phyloP scores from a whole-genome alignment of 2,329 filamentous ascomycete species.

The Colletotrichum godetiae region DNA sequence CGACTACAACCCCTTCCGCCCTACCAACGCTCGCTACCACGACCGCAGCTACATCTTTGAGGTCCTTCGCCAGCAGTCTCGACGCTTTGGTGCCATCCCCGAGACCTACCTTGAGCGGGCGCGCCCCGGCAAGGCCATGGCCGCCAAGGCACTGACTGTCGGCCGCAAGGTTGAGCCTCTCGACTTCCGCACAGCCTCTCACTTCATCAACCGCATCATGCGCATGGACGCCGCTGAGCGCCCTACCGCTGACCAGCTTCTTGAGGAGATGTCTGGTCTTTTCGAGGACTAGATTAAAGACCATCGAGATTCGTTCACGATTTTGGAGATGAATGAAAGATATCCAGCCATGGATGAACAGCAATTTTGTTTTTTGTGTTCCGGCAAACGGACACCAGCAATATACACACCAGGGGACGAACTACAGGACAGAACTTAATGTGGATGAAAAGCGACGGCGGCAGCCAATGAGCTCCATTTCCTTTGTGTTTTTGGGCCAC shows the following conservation, averaged over 20 bases:
- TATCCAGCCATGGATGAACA: neutral
- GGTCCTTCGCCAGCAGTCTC: constrained; percentile 32
- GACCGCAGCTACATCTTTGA: constrained; percentile 34
- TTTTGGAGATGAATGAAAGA: neutral
- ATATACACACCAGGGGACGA: constrained; percentile 11
- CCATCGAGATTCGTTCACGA: neutral
- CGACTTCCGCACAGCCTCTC: constrained; percentile 26
- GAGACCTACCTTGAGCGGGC: constrained; percentile 31
- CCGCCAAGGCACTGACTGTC: constrained; percentile 24
- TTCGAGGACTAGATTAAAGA: constrained; percentile 8
- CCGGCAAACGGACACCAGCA: neutral
- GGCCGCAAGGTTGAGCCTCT: constrained; percentile 33
- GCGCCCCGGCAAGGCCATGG: constrained; percentile 32
- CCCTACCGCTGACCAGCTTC: constrained; percentile 28
- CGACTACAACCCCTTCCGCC: constrained; percentile 35
- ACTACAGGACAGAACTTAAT: constrained; percentile 16
- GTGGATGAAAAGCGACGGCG: constrained; percentile 14
- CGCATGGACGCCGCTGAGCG: constrained; percentile 34
- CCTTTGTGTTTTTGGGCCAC: constrained; percentile 1
- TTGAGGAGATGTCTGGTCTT: constrained; percentile 33
- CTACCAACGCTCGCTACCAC: constrained; percentile 27
- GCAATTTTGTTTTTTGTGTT: neutral
- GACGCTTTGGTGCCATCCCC: constrained; percentile 30
- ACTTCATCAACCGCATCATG: constrained; percentile 35
- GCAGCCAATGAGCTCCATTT: neutral